phyloP scores from a whole-genome alignment of 495 filamentous ascomycete species.

The Hypoxylon rickii region DNA sequence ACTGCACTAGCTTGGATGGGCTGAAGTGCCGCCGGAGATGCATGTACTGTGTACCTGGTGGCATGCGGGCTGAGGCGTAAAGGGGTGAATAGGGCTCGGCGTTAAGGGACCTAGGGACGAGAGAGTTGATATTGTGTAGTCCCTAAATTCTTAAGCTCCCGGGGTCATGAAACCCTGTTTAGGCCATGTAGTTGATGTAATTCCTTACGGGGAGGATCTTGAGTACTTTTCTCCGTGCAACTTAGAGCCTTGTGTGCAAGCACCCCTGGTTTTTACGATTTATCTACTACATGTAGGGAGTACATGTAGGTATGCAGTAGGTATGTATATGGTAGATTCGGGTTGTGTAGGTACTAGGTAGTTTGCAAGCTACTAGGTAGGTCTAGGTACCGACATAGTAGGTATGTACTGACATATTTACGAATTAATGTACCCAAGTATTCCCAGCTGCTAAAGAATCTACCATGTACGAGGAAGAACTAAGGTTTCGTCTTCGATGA shows the following conservation, averaged over 20 bases:
- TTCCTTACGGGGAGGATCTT: no score
- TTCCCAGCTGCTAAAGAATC: not conserved
- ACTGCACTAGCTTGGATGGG: slow-evolving; percentile 22
- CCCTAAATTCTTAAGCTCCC: not conserved
- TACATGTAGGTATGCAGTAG: not conserved
- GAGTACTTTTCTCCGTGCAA: no score
- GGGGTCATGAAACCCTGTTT: not conserved
- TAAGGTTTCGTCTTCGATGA: slow-evolving; percentile 2
- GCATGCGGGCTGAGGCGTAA: slow-evolving; percentile 14
- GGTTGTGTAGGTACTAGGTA: no score
- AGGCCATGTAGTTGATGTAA: no score
- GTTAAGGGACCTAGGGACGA: not conserved
- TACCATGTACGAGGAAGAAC: not conserved
- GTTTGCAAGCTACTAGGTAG: no score
- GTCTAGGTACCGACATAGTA: not conserved
- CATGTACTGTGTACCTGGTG: slow-evolving; percentile 1
- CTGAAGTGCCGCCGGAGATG: slow-evolving; percentile 30
- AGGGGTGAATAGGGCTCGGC: slow-evolving; percentile 7
- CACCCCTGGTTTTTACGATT: no score
- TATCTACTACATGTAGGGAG: no score
- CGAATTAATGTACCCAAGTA: not conserved
- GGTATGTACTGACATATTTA: not conserved
- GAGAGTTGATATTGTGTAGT: not conserved
- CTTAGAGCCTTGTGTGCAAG: no score
- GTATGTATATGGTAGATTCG: no score